Evolutionary conservation across 2,329 filamentous ascomycete species (phyloP).

Genomic region (Pseudocercospora crystallina): DNA sequence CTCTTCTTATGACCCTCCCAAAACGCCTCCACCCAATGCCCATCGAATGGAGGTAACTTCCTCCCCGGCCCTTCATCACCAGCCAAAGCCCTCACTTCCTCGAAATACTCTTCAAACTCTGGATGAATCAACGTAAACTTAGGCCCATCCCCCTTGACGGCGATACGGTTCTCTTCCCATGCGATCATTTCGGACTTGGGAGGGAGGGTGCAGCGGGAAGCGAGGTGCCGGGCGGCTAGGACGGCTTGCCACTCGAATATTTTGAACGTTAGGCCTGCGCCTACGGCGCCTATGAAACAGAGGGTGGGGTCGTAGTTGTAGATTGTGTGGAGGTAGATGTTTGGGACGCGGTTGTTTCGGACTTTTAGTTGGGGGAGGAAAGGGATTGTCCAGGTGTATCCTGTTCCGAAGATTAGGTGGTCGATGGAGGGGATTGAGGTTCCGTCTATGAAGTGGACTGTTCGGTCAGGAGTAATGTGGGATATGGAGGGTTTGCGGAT

Average conservation of each 20-base stretch:
- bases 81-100: constrained; percentile 53
- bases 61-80: constrained; percentile 37
- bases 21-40: no score
- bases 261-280: constrained; percentile 63
- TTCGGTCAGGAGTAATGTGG: constrained; percentile 43
- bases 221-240: constrained; percentile 58
- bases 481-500: constrained; percentile 48
- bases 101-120: constrained; percentile 66
- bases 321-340: constrained; percentile 60
- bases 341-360: constrained; percentile 57
- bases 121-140: constrained; percentile 60
- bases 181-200: constrained; percentile 47
- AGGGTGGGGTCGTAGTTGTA: constrained; percentile 56
- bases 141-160: constrained; percentile 55
- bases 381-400: constrained; percentile 64
- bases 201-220: constrained; percentile 56
- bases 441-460: constrained; percentile 59
- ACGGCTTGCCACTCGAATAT: constrained; percentile 70
- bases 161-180: constrained; percentile 61
- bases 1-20: no score
- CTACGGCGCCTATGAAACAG: constrained; percentile 59
- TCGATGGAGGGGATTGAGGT: constrained; percentile 56
- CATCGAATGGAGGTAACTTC: no score
- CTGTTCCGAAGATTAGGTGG: constrained; percentile 65
- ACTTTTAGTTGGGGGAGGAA: constrained; percentile 56